Percentiles rank a stretch among this genome's conserved stretches.
These are phyloP conservation scores for Nothophytophthora sp. DNA, from an alignment of 352 stramenopile genomes.

Conservation along the genomic window DNA sequence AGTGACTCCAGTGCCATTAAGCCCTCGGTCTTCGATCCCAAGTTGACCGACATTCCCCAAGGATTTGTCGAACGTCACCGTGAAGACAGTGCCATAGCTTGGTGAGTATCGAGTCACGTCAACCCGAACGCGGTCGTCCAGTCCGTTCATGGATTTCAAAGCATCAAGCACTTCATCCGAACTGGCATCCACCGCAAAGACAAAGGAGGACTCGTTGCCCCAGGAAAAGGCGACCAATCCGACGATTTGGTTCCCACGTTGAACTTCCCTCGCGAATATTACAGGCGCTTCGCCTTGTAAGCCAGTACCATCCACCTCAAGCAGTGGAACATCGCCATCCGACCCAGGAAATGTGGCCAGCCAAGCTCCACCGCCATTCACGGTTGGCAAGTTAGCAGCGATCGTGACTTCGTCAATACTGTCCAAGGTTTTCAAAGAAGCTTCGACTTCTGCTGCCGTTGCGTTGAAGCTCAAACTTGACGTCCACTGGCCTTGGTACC, in stretches of 20 bases:
- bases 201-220: conserved; percentile 4
- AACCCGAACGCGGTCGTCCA: background rate
- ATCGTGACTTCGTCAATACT: conserved; percentile 30
- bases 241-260: conserved; percentile 34
- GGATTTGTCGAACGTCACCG: conserved; percentile 22
- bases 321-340: conserved; percentile 21
- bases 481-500: conserved; percentile 29
- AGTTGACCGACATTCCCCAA: conserved; percentile 32
- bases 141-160: conserved; percentile 5
- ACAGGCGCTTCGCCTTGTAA: conserved; percentile 27
- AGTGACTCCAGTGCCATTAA: conserved; percentile 26
- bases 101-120: background rate
- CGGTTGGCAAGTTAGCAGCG: conserved; percentile 1
- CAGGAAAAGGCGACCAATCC: conserved; percentile 24
- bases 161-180: conserved; percentile 12
- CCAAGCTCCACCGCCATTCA: conserved; percentile 42
- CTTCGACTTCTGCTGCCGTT: conserved; percentile 24
- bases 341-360: conserved; percentile 43
- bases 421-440: conserved; percentile 26
- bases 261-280: conserved; percentile 15
- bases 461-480: conserved; percentile 25
- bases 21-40: conserved; percentile 4
- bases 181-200: conserved; percentile 22
- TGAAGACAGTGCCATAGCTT: conserved; percentile 22
- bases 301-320: conserved; percentile 17